Percentiles rank a stretch among this genome's conserved stretches.
Evolutionary conservation across 225 moss, liverwort and hornwort genomes (phyloP).

Genomic region (Physcomitrium patens): DNA sequence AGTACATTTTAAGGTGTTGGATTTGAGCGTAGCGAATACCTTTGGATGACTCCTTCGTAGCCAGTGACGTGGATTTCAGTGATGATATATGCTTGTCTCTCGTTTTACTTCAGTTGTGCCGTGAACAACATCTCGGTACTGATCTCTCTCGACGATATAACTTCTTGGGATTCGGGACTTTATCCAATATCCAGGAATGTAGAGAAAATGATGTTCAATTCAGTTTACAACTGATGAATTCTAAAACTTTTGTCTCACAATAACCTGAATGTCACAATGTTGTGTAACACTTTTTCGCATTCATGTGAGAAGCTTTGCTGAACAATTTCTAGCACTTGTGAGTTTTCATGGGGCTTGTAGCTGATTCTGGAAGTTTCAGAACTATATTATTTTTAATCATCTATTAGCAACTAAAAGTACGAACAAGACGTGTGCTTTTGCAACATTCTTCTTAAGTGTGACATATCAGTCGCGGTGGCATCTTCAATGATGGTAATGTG

Average conservation of each 20-base stretch:
- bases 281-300: constrained; percentile 14
- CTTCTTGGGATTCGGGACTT: constrained; percentile 34
- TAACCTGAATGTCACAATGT: constrained; percentile 19
- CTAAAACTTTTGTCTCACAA: constrained; percentile 32
- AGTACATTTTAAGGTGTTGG: constrained; percentile 41
- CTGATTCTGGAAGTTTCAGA: no score
- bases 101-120: constrained; percentile 33
- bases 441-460: no score
- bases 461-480: no score
- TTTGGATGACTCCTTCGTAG: constrained; percentile 23
- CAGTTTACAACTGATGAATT: constrained; percentile 38
- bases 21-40: constrained; percentile 35
- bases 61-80: constrained; percentile 24
- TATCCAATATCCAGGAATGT: constrained; percentile 46
- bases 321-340: no score
- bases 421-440: no score
- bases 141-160: constrained; percentile 37
- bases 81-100: constrained; percentile 14
- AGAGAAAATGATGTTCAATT: constrained; percentile 49
- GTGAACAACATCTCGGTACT: constrained; percentile 26
- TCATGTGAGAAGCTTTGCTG: no score
- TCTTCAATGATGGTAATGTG: no score
- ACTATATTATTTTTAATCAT: no score
- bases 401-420: no score
- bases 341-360: no score